These are phyloP conservation scores for Synchytrium microbalum DNA, from an alignment of 371 early-diverging fungal genomes.

Conservation along the genomic window DNA sequence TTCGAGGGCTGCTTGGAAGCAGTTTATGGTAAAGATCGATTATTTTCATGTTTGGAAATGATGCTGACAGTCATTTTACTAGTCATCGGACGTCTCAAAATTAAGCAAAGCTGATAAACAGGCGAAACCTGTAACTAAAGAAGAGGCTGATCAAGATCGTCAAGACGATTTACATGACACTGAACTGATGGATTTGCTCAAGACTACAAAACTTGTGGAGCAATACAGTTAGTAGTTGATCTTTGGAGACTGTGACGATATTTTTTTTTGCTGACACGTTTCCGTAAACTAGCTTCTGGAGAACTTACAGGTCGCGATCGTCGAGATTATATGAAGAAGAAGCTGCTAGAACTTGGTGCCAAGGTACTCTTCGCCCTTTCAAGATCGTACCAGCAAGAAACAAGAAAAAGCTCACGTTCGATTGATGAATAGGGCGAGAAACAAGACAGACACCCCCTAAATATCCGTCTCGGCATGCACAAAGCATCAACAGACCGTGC, in stretches of 20 bases:
- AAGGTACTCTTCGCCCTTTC: slow-evolving; percentile 15
- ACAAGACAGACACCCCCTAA: slow-evolving; percentile 18
- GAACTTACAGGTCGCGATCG: slow-evolving; percentile 42
- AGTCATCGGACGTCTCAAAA: too few species aligned
- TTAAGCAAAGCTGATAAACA: too few species aligned
- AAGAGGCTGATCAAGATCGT: neutral
- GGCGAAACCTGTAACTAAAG: neutral
- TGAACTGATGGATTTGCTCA: slow-evolving; percentile 38
- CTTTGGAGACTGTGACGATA: neutral
- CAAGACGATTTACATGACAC: slow-evolving; percentile 34
- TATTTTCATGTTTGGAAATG: too few species aligned
- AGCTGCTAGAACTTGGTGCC: slow-evolving; percentile 41
- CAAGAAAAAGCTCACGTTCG: slow-evolving; percentile 10
- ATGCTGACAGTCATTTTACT: too few species aligned
- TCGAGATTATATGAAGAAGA: slow-evolving; percentile 25
- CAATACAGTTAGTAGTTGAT: slow-evolving; percentile 22
- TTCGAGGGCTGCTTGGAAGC: neutral
- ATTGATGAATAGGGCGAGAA: slow-evolving; percentile 17
- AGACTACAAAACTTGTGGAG: slow-evolving; percentile 38
- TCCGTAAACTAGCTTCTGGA: slow-evolving; percentile 22
- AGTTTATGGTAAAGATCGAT: neutral
- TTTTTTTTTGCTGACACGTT: slow-evolving; percentile 2
- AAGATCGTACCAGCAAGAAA: neutral
- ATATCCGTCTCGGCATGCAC: neutral
- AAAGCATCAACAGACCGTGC: slow-evolving; percentile 5